A percentile compares a stretch with the other conserved stretches of the same genome.
Conservation (phyloP, 805 yeast genomes). For the Candida nemodendra region DNA sequence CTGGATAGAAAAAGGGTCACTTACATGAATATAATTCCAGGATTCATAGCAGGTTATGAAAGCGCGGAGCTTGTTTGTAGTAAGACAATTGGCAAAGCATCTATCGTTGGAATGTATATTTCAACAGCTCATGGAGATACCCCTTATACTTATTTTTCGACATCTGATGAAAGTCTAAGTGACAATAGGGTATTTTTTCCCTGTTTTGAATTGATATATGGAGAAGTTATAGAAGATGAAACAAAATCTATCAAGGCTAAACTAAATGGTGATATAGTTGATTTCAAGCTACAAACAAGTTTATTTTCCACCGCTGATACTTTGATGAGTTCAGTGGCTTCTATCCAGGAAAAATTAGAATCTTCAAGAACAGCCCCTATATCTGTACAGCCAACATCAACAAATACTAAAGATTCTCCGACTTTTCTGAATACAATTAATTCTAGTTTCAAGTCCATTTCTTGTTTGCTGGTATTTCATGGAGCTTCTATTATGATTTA, state of each 20-base stretch:
- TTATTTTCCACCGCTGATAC: constrained; percentile 56
- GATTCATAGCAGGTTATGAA: constrained; percentile 78
- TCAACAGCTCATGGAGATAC: constrained; percentile 67
- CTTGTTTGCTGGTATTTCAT: constrained; percentile 56
- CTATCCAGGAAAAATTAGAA: constrained; percentile 27
- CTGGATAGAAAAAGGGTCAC: constrained; percentile 29
- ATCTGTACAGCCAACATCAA: constrained; percentile 2
- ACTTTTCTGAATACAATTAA: constrained; percentile 21
- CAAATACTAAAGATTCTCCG: constrained; percentile 18
- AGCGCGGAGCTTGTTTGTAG: constrained; percentile 65
- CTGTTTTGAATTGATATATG: constrained; percentile 56
- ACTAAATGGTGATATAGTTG: constrained; percentile 67
- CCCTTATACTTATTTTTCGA: constrained; percentile 45
- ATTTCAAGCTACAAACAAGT: constrained; percentile 60
- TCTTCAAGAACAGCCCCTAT: not conserved
- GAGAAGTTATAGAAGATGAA: constrained; percentile 22
- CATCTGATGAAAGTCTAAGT: constrained; percentile 43
- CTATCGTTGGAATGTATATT: constrained; percentile 65
- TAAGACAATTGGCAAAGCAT: constrained; percentile 60
- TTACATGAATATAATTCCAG: constrained; percentile 41
- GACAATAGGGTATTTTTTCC: constrained; percentile 69
- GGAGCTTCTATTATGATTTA: constrained; percentile 64
- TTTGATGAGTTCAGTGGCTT: constrained; percentile 44
- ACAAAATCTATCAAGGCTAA: constrained; percentile 43
- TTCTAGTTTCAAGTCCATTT: constrained; percentile 36